phyloP scores from a whole-genome alignment of 2,329 filamentous ascomycete genomes.

The Mycocentrospora acerina region DNA sequence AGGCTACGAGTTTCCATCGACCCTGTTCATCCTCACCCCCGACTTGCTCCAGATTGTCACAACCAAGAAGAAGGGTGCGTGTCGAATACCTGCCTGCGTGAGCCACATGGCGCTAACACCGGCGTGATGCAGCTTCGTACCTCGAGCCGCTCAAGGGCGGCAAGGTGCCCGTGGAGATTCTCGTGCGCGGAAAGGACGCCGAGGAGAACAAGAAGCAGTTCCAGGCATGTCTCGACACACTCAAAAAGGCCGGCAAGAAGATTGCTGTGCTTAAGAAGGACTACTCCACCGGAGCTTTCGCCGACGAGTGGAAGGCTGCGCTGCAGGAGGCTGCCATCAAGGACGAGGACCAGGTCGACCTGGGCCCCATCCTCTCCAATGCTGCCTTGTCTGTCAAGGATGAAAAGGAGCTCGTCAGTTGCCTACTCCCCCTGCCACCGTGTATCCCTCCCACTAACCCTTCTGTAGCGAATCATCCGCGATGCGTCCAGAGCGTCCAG shows the following conservation, averaged over 20 bases:
- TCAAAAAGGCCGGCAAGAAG: slow-evolving; percentile 89
- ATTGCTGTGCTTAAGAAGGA: slow-evolving; percentile 86
- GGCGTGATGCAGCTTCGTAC: slow-evolving; percentile 71
- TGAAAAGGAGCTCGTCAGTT: slow-evolving; percentile 74
- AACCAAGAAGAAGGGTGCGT: slow-evolving; percentile 89
- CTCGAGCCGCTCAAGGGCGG: slow-evolving; percentile 89
- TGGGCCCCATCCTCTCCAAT: slow-evolving; percentile 76
- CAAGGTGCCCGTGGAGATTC: slow-evolving; percentile 87
- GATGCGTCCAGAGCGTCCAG: slow-evolving; percentile 93
- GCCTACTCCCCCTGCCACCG: too few relatives aligned
- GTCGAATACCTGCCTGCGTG: background rate
- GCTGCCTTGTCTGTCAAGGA: slow-evolving; percentile 91
- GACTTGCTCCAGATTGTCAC: slow-evolving; percentile 91
- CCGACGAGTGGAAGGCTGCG: slow-evolving; percentile 91
- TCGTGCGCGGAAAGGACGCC: slow-evolving; percentile 88
- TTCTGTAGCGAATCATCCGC: slow-evolving; percentile 74
- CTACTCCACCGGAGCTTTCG: slow-evolving; percentile 79
- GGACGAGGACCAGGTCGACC: slow-evolving; percentile 85
- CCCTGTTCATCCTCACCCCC: slow-evolving; percentile 85
- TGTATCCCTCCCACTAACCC: slow-evolving; percentile 8
- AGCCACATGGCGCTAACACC: slow-evolving; percentile 31
- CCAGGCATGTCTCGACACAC: slow-evolving; percentile 76
- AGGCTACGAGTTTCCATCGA: slow-evolving; percentile 97
- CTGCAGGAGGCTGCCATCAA: slow-evolving; percentile 73
- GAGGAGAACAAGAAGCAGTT: slow-evolving; percentile 92